Evolutionary conservation across 257 asterid genomes (phyloP).

Genomic region (Gentiana macrophylla): DNA sequence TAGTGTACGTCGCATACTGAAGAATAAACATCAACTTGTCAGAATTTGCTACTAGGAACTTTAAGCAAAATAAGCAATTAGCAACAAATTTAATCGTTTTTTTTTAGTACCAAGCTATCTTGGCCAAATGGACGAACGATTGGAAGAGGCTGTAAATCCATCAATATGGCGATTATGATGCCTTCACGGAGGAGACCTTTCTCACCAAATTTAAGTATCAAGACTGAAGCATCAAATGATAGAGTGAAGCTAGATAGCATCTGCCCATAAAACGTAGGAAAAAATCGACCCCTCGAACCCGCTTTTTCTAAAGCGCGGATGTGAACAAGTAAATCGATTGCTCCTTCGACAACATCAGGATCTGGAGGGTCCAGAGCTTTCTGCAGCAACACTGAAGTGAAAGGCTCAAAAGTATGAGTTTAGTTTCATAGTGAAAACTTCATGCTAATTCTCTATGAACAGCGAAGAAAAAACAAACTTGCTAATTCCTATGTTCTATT

Average conservation of each 20-base stretch:
- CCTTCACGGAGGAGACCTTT: slow-evolving; percentile 88
- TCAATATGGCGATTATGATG: slow-evolving; percentile 75
- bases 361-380: slow-evolving; percentile 93
- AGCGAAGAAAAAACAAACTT: too few species aligned
- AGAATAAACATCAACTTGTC: slow-evolving; percentile 12
- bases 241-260: slow-evolving; percentile 69
- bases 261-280: slow-evolving; percentile 84
- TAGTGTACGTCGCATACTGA: slow-evolving; percentile 48
- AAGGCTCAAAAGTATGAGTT: slow-evolving; percentile 15
- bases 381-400: slow-evolving; percentile 57
- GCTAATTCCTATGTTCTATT: too few species aligned
- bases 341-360: slow-evolving; percentile 60
- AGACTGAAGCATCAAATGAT: slow-evolving; percentile 80
- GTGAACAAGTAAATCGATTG: slow-evolving; percentile 58
- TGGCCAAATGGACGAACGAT: slow-evolving; percentile 78
- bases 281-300: slow-evolving; percentile 55
- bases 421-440: not conserved
- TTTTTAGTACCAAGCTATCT: slow-evolving; percentile 47
- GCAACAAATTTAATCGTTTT: slow-evolving; percentile 8
- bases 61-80: slow-evolving; percentile 5
- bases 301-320: slow-evolving; percentile 52
- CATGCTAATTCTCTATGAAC: too few species aligned
- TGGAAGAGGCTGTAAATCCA: slow-evolving; percentile 85
- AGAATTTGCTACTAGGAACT: slow-evolving; percentile 7
- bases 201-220: slow-evolving; percentile 76